phyloP scores from a whole-genome alignment of 495 filamentous ascomycete species.

The Aspergillus bridgeri region DNA sequence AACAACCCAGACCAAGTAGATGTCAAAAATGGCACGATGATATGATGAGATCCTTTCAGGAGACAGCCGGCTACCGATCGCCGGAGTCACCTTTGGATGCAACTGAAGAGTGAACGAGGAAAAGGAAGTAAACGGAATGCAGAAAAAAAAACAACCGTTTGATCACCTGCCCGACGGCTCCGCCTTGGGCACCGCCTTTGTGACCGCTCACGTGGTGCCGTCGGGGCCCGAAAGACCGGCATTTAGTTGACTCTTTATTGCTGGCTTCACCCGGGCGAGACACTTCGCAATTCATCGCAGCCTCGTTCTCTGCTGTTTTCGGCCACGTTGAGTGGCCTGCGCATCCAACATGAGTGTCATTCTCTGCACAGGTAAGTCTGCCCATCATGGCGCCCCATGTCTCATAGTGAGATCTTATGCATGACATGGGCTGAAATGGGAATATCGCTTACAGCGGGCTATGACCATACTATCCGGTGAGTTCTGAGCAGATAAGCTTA shows the following conservation, averaged over 20 bases:
- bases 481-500: slow-evolving; percentile 13
- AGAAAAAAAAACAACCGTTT: slow-evolving; percentile 4
- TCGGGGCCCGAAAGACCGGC: slow-evolving; percentile 16
- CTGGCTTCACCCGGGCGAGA: not conserved
- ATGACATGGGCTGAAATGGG: not conserved
- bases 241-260: not conserved
- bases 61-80: not conserved
- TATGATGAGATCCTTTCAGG: not conserved
- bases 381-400: not conserved
- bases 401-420: not conserved
- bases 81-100: not conserved
- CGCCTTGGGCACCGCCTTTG: slow-evolving; percentile 13
- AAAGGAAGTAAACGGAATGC: not conserved
- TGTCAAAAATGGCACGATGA: not conserved
- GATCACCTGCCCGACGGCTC: slow-evolving; percentile 3
- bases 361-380: slow-evolving; percentile 73
- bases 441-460: slow-evolving; percentile 63
- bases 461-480: slow-evolving; percentile 98
- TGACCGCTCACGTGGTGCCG: slow-evolving; percentile 22
- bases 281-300: not conserved
- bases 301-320: slow-evolving; percentile 5
- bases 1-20: not conserved
- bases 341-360: slow-evolving; percentile 71
- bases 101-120: not conserved
- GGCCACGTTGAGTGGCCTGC: not conserved